Percentiles rank a stretch among this genome's conserved stretches.
phyloP scores from a whole-genome alignment of 192 early-diverging fungal genomes.

The Backusella circina region DNA sequence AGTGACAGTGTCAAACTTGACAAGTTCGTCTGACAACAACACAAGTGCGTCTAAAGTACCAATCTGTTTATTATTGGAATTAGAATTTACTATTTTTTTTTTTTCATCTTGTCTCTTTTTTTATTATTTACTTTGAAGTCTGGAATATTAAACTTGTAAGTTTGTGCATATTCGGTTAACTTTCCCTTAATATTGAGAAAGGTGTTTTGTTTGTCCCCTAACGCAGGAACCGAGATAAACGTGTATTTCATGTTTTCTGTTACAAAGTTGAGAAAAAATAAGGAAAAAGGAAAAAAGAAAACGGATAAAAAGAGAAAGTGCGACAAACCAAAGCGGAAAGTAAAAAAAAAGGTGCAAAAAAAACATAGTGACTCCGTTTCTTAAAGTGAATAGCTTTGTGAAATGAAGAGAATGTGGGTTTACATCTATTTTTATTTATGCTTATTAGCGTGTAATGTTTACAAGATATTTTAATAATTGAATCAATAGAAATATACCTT shows the following conservation, averaged over 20 bases:
- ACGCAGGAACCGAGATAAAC: slow-evolving; percentile 84
- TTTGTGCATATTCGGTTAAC: slow-evolving; percentile 73
- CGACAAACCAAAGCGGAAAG: not conserved
- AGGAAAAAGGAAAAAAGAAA: not conserved
- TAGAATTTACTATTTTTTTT: not conserved
- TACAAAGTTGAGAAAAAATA: not conserved
- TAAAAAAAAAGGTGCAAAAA: slow-evolving; percentile 8
- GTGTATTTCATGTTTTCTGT: slow-evolving; percentile 43
- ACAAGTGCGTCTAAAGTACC: slow-evolving; percentile 95
- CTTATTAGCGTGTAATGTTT: not conserved
- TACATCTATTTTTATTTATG: not conserved
- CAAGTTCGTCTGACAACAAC: slow-evolving; percentile 91
- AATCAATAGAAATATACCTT: not conserved
- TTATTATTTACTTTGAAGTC: slow-evolving; percentile 77
- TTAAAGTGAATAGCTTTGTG: not conserved
- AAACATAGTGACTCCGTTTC: not conserved
- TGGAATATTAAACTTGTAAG: slow-evolving; percentile 82
- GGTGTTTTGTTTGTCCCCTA: slow-evolving; percentile 70
- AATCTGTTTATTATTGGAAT: slow-evolving; percentile 53
- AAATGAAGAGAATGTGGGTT: not conserved
- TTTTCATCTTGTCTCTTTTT: not conserved
- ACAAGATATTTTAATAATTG: not conserved
- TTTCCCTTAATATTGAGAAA: slow-evolving; percentile 72
- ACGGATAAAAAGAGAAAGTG: not conserved
- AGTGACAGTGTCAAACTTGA: slow-evolving; percentile 76